Evolutionary conservation across 2,329 filamentous ascomycete species (phyloP), one percentile per base, ranked within the genome.

Genomic region (Microthyrium microscopicum): DNA sequence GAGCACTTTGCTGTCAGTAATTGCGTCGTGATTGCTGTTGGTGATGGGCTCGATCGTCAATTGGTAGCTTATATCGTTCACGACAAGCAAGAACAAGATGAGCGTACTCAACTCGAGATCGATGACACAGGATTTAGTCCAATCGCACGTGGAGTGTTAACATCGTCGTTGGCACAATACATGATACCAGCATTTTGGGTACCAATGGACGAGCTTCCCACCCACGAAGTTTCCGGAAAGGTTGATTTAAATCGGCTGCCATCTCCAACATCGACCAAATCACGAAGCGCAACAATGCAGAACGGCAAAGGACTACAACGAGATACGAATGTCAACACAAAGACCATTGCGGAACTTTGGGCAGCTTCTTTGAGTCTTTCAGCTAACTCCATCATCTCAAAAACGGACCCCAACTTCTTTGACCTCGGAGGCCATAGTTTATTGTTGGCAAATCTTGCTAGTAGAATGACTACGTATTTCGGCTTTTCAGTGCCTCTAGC

Each of bases 141-240:
- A 1, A 64, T 65, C 5, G 72, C 77, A 3, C 67, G 80, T 29
- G 68, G 72, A 35, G 65, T 66, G 12, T 62, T 87, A 3, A 64
- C 73, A 1, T 58, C 66, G 12, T 71, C 73, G 40, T 63, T 87
- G 20, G 80, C 80, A 2, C 77, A 81, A 40, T 87, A 87, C 53
- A 85, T 87, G 80, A 76, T 87, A 34, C 80, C 80, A 0, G 65
- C 76, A 1, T 53, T 84, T 3, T 87, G 80, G 80, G 73, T 85
- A 24, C 69, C 77, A 45, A 54, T 85, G 20, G 67, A 76, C 3
- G 65, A 68, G 39, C 55, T 87, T 4, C 80, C 80, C 0, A 84
- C 78, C 0, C 74, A 83, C 43, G 73, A 70, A 31, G 80, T 87
- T 1, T 85, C 79, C 11, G 80, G 80, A 15, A 87, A 87, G 55